phyloP scores from a whole-genome alignment of 2,329 filamentous ascomycete genomes.

The Anisogramma anomala region DNA sequence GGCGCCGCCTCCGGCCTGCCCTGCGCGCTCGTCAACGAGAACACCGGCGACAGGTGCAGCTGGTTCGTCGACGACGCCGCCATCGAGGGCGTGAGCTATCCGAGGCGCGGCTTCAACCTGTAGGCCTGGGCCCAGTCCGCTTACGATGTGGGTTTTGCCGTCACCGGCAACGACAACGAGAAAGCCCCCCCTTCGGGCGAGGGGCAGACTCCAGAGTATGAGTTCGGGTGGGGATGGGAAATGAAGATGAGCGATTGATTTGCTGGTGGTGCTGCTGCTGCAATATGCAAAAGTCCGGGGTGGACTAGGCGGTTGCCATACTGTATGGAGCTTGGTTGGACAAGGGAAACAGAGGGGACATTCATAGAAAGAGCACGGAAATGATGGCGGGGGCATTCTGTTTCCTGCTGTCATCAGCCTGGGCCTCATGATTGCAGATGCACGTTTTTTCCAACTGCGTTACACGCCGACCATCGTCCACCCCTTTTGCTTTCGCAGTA shows the following conservation, averaged over 20 bases:
- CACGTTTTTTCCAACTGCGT: background rate
- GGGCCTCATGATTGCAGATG: background rate
- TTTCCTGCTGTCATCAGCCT: background rate
- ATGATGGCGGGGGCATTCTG: background rate
- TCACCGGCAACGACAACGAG: background rate
- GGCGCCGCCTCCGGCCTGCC: conserved; percentile 57
- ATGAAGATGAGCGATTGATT: background rate
- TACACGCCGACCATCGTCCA: background rate
- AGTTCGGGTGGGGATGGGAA: conserved; percentile 1
- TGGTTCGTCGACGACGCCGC: conserved; percentile 91
- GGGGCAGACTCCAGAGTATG: conserved; percentile 5
- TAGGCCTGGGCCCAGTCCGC: conserved; percentile 36
- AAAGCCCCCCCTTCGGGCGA: background rate
- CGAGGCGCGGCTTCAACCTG: conserved; percentile 54
- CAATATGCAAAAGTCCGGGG: too few species aligned
- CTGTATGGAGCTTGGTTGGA: background rate
- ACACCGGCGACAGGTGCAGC: conserved; percentile 71
- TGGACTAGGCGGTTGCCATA: too few species aligned
- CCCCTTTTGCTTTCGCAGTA: background rate
- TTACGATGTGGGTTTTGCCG: conserved; percentile 4
- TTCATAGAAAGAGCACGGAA: background rate
- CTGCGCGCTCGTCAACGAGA: conserved; percentile 78
- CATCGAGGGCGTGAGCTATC: conserved; percentile 74
- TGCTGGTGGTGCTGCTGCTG: too few species aligned
- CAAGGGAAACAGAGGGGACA: background rate